Conservation (phyloP, 192 early-diverging fungal genomes). For the Glomus cerebriforme region DNA sequence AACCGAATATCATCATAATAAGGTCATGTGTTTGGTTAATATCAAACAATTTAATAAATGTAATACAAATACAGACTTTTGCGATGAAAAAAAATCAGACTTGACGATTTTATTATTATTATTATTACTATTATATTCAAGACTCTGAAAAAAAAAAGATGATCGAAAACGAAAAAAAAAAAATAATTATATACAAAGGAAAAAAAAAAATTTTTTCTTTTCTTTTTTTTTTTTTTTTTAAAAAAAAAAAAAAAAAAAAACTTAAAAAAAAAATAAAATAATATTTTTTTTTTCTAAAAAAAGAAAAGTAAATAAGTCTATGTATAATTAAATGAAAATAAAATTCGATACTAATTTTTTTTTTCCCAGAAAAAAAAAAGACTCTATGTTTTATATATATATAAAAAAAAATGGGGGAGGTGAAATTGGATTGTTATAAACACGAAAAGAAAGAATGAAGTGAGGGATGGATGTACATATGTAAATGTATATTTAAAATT, state of each 20-base stretch:
- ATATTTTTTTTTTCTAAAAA: background rate
- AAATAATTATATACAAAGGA: background rate
- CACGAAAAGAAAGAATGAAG: background rate
- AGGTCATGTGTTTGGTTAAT: too few relatives aligned
- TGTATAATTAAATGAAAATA: background rate
- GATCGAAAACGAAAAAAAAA: too few relatives aligned
- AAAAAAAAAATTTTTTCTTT: background rate
- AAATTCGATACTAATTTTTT: background rate
- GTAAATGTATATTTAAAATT: background rate
- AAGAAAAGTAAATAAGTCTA: background rate
- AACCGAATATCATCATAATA: too few relatives aligned
- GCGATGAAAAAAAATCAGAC: background rate
- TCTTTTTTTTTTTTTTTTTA: too few relatives aligned
- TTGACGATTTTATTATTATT: background rate
- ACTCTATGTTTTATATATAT: background rate
- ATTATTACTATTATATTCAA: background rate
- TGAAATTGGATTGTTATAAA: background rate
- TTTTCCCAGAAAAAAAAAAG: background rate
- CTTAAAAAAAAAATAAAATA: background rate
- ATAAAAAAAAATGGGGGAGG: background rate
- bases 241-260: constrained; percentile 1
- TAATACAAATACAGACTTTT: background rate
- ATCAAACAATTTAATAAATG: too few relatives aligned
- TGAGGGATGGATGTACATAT: background rate
- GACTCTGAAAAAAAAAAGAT: background rate